Evolutionary conservation across 352 stramenopile species (phyloP).

Genomic region (Globisporangium middletonii): DNA sequence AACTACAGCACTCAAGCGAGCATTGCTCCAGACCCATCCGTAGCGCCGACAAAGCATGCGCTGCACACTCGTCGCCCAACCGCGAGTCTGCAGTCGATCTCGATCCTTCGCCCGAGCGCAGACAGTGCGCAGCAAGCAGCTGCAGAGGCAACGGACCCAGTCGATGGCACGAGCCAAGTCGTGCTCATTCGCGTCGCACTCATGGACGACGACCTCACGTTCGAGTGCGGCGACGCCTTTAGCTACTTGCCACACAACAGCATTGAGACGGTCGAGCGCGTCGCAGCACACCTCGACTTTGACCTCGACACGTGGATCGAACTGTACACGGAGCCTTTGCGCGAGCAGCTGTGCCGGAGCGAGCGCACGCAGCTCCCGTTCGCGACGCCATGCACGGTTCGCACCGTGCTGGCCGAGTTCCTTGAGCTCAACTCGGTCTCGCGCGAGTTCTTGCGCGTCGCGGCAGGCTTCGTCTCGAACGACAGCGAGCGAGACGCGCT

Average conservation of each 20-base stretch:
- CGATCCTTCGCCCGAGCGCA: not conserved
- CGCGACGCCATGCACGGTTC: conserved; percentile 86
- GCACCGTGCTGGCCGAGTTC: conserved; percentile 86
- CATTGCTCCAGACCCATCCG: not conserved
- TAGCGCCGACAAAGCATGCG: not conserved
- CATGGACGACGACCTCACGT: conserved; percentile 42
- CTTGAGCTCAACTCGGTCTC: conserved; percentile 84
- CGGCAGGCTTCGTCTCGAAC: conserved; percentile 39
- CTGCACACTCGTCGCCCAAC: conserved; percentile 4
- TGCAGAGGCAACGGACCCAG: not conserved
- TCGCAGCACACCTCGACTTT: conserved; percentile 66
- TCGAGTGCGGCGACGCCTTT: conserved; percentile 84
- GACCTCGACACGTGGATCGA: conserved; percentile 83
- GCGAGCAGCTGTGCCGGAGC: not conserved
- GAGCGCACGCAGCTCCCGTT: conserved; percentile 66
- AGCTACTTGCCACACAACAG: conserved; percentile 78
- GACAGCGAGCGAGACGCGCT: conserved; percentile 36
- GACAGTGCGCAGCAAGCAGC: not conserved
- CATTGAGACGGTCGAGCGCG: conserved; percentile 44
- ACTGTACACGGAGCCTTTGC: conserved; percentile 27
- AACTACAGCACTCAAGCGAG: not conserved
- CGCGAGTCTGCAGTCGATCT: conserved; percentile 12
- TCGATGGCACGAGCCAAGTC: conserved; percentile 7
- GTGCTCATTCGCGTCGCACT: conserved; percentile 51
- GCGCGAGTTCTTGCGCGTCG: conserved; percentile 41